These are phyloP conservation scores for Talaromyces atroroseus DNA, from an alignment of 2,329 filamentous ascomycete genomes.

Conservation along the genomic window DNA sequence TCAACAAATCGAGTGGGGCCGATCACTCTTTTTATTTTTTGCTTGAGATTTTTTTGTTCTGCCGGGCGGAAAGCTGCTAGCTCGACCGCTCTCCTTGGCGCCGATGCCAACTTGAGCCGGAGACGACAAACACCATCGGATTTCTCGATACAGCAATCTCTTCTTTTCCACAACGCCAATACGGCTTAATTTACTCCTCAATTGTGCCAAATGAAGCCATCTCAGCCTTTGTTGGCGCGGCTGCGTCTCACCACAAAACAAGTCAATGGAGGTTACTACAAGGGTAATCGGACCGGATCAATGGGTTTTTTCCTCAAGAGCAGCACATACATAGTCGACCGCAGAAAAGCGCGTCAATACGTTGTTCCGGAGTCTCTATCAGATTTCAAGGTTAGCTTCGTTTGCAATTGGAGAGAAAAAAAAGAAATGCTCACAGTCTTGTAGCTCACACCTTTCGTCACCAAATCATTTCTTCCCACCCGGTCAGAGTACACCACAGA, in stretches of 20 bases:
- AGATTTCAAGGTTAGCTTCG: conserved; percentile 60
- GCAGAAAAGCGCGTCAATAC: conserved; percentile 83
- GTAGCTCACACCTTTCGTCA: conserved; percentile 44
- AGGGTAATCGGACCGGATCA: conserved; percentile 82
- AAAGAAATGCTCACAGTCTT: background rate
- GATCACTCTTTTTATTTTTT: conserved; percentile 1
- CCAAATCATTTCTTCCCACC: conserved; percentile 36
- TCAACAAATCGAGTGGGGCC: conserved; percentile 6
- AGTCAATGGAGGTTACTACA: conserved; percentile 92
- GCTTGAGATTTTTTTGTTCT: conserved; percentile 8
- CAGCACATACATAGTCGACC: conserved; percentile 68
- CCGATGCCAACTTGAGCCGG: background rate
- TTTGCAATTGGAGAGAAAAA: background rate
- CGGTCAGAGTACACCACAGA: conserved; percentile 29
- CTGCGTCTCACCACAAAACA: conserved; percentile 91
- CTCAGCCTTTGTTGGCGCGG: conserved; percentile 55
- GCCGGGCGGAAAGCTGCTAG: conserved; percentile 8
- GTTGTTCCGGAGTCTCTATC: conserved; percentile 66
- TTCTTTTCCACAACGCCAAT: background rate
- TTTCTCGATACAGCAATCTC: background rate
- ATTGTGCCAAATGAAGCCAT: conserved; percentile 32
- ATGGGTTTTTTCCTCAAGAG: conserved; percentile 72
- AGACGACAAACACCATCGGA: background rate
- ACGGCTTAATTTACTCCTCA: background rate
- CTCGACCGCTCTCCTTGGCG: background rate